These are phyloP conservation scores for Pythium rhizo-oryzae DNA, from an alignment of 352 stramenopile genomes.

Conservation along the genomic window DNA sequence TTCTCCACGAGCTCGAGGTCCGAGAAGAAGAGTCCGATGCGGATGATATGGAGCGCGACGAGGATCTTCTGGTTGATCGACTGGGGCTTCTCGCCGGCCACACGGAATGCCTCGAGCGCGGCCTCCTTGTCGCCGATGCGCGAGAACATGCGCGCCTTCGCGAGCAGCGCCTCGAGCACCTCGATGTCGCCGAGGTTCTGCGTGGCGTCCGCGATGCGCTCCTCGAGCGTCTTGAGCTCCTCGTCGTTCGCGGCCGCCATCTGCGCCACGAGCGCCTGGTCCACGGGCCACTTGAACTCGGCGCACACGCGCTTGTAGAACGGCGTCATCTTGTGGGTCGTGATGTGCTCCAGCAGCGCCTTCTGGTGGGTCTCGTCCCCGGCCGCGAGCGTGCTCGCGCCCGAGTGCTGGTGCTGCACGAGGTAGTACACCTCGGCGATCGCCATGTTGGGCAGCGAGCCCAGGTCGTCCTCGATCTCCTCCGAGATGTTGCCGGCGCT, in stretches of 20 bases:
- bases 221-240: constrained; percentile 82
- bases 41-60: constrained; percentile 93
- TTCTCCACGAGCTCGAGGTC: constrained; percentile 84
- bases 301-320: constrained; percentile 78
- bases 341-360: constrained; percentile 68
- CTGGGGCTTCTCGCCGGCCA: constrained; percentile 93
- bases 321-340: constrained; percentile 69
- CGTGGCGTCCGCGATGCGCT: constrained; percentile 91
- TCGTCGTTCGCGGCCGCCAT: constrained; percentile 71
- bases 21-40: constrained; percentile 88
- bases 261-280: constrained; percentile 50
- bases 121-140: constrained; percentile 92
- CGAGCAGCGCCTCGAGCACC: constrained; percentile 94
- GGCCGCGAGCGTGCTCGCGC: constrained; percentile 36
- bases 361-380: constrained; percentile 43
- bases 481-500: constrained; percentile 86
- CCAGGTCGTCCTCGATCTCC: constrained; percentile 84
- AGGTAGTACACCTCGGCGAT: constrained; percentile 76
- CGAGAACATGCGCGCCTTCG: constrained; percentile 94
- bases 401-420: constrained; percentile 68
- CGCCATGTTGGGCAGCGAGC: constrained; percentile 80
- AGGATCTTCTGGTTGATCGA: constrained; percentile 98
- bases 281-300: constrained; percentile 72
- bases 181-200: constrained; percentile 98
- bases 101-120: constrained; percentile 91